A percentile compares a stretch with the other conserved stretches of the same genome.
phyloP scores from a whole-genome alignment of 2,329 filamentous ascomycete species.

The Zymoseptoria ardabiliae region DNA sequence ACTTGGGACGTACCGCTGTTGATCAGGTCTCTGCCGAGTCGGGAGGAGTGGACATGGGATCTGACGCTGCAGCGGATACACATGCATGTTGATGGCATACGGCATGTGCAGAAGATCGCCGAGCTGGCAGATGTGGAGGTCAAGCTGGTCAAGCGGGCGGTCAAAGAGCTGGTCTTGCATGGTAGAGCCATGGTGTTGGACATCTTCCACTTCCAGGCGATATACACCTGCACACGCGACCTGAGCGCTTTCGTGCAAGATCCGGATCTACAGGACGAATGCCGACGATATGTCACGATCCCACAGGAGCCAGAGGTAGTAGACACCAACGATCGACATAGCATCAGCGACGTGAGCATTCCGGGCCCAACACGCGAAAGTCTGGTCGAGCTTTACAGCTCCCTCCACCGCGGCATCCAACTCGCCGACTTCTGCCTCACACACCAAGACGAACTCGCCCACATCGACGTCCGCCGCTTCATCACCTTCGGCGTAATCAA shows the following conservation, averaged over 20 bases:
- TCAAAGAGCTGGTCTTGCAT: conserved; percentile 88
- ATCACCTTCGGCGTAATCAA: conserved; percentile 97
- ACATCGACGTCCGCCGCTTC: conserved; percentile 81
- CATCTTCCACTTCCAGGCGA: conserved; percentile 87
- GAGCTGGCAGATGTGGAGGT: conserved; percentile 78
- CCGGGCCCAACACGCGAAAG: conserved; percentile 21
- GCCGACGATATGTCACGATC: conserved; percentile 70
- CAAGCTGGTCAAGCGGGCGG: conserved; percentile 74
- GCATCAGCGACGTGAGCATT: not conserved
- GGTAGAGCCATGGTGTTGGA: conserved; percentile 84
- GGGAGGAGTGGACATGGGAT: conserved; percentile 64
- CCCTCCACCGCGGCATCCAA: conserved; percentile 74
- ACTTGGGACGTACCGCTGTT: conserved; percentile 86
- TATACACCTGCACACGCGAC: conserved; percentile 76
- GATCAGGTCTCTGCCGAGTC: conserved; percentile 42
- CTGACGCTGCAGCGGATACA: conserved; percentile 73
- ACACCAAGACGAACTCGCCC: conserved; percentile 63
- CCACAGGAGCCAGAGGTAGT: conserved; percentile 4
- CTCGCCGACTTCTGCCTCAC: conserved; percentile 79
- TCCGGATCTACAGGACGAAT: conserved; percentile 74
- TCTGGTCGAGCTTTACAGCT: conserved; percentile 76
- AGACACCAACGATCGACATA: conserved; percentile 1
- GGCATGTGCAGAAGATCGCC: conserved; percentile 80
- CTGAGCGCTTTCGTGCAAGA: conserved; percentile 76
- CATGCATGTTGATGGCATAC: conserved; percentile 81